A percentile compares a stretch with the other conserved stretches of the same genome.
These are phyloP conservation scores for Dactylellina haptotyla DNA, from an alignment of 2,329 filamentous ascomycete species.

Conservation along the genomic window DNA sequence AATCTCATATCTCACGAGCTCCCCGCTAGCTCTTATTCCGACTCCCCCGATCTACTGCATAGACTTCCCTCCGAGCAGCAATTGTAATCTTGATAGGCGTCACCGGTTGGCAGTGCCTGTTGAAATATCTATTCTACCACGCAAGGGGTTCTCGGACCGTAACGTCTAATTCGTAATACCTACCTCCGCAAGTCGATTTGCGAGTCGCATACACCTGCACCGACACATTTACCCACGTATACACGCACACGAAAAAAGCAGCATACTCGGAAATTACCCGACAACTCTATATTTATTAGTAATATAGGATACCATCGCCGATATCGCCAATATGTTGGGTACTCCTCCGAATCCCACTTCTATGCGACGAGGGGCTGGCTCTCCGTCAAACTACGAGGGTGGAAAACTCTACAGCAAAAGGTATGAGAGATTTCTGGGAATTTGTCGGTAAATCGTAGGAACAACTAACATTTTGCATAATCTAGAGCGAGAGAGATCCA, in stretches of 20 bases:
- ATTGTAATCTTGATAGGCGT: conserved; percentile 52
- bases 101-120: conserved; percentile 52
- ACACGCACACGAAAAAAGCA: conserved; percentile 7
- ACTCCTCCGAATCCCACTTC: conserved; percentile 62
- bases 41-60: conserved; percentile 13
- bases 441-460: conserved; percentile 18
- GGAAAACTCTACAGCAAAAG: conserved; percentile 88
- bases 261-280: background rate
- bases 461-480: conserved; percentile 48
- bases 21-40: background rate
- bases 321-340: conserved; percentile 55
- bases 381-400: conserved; percentile 91
- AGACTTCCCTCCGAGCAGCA: conserved; percentile 18
- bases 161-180: conserved; percentile 53
- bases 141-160: conserved; percentile 33
- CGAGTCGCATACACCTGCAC: conserved; percentile 14
- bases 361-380: conserved; percentile 85
- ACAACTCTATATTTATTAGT: background rate
- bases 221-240: background rate
- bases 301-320: conserved; percentile 18
- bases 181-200: background rate
- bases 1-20: conserved; percentile 7
- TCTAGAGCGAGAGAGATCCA: conserved; percentile 91
- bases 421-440: conserved; percentile 69
- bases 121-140: conserved; percentile 37